Conservation (phyloP, 2,329 filamentous ascomycete genomes). For the Bertia moriformis region DNA sequence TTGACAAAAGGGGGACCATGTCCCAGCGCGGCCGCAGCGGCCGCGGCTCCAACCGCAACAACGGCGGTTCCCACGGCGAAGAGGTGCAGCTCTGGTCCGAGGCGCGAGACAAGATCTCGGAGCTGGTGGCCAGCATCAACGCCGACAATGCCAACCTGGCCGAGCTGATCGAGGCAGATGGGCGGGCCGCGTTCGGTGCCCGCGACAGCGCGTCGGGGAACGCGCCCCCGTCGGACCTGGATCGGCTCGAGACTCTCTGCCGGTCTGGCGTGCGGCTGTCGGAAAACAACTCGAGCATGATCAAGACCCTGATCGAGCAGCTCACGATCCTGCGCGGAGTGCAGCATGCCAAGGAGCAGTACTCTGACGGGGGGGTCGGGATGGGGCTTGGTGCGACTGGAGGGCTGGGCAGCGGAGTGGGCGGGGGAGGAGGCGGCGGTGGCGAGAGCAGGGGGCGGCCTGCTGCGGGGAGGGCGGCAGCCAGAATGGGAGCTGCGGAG, state of each 20-base stretch:
- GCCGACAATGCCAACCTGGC: constrained; percentile 23
- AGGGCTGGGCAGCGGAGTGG: background rate
- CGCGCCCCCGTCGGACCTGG: constrained; percentile 8
- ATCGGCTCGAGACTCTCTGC: constrained; percentile 22
- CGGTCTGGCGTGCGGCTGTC: constrained; percentile 14
- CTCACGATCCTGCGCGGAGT: constrained; percentile 22
- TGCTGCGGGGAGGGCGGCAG: background rate
- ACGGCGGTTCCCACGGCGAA: constrained; percentile 24
- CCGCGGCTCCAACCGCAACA: constrained; percentile 27
- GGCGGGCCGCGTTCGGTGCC: constrained; percentile 21
- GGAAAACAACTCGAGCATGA: constrained; percentile 13
- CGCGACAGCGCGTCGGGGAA: background rate
- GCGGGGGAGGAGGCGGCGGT: background rate
- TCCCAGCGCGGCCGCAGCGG: constrained; percentile 28
- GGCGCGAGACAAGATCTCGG: constrained; percentile 21
- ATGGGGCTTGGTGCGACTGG: constrained; percentile 7
- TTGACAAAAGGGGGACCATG: too few species aligned
- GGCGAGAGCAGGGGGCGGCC: background rate
- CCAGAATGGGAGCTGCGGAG: constrained; percentile 1
- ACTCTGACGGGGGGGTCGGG: constrained; percentile 13
- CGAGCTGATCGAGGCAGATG: constrained; percentile 23
- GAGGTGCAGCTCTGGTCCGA: constrained; percentile 27
- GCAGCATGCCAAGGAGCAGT: constrained; percentile 23
- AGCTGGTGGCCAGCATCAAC: constrained; percentile 24
- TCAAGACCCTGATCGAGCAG: constrained; percentile 19